Conservation (phyloP, 2,329 filamentous ascomycete species). For the Mycogone perniciosa region DNA sequence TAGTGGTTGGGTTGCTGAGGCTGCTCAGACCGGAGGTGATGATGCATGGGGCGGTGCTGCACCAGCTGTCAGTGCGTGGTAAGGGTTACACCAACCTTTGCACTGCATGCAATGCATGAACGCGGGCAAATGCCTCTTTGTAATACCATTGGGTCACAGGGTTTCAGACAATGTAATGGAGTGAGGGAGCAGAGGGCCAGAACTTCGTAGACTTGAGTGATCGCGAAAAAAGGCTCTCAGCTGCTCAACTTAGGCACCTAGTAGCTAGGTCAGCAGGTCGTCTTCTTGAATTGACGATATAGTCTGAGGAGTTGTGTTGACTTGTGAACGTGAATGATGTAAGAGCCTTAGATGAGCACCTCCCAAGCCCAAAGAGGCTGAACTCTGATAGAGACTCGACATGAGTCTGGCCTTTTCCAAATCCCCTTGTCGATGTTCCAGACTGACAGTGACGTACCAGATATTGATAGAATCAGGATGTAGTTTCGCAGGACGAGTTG, state of each 20-base stretch:
- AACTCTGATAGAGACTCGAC: no score
- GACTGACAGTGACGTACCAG: no score
- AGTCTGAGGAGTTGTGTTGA: not conserved
- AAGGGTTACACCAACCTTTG: not conserved
- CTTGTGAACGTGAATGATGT: not conserved
- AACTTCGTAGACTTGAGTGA: not conserved
- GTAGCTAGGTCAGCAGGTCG: not conserved
- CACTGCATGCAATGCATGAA: not conserved
- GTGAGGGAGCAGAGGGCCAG: not conserved
- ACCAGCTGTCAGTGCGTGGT: not conserved
- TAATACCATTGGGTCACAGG: not conserved
- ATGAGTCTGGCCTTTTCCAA: no score
- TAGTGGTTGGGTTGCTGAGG: slow-evolving; percentile 3
- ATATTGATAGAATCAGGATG: no score
- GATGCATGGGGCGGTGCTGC: slow-evolving; percentile 11
- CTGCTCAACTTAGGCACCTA: not conserved
- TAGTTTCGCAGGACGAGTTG: no score
- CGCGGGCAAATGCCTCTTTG: not conserved
- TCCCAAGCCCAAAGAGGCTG: no score
- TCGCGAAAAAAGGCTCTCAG: not conserved
- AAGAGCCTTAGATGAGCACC: not conserved
- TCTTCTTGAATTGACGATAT: not conserved
- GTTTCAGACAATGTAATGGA: not conserved
- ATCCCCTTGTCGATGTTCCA: no score
- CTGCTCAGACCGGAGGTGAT: not conserved